phyloP scores from a whole-genome alignment of 2,329 filamentous ascomycete species.

The Magnaporthales sp. region DNA sequence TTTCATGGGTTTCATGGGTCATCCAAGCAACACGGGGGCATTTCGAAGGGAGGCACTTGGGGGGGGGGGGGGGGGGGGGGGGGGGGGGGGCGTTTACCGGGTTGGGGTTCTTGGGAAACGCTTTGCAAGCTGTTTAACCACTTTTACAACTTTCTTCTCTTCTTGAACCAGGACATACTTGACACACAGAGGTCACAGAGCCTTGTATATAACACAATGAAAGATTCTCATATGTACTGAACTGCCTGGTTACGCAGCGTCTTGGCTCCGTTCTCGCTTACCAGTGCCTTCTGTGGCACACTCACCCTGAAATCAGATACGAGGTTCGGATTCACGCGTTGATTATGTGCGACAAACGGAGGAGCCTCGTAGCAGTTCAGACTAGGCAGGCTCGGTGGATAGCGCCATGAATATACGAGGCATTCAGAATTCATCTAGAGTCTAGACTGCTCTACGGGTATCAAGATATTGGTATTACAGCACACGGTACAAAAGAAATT shows the following conservation, averaged over 20 bases:
- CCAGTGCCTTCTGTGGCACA: not conserved
- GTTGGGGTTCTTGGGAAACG: not conserved
- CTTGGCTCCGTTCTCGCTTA: not conserved
- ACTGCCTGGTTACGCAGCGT: not conserved
- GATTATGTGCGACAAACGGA: not conserved
- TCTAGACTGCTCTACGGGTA: not conserved
- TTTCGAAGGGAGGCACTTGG: not conserved
- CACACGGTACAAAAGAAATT: not conserved
- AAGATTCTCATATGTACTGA: not conserved
- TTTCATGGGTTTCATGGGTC: not conserved
- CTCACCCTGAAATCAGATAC: not conserved
- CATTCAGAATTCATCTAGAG: not conserved
- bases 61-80: too few relatives aligned
- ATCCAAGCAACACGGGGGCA: not conserved
- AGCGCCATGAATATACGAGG: not conserved
- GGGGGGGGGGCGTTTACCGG: not conserved
- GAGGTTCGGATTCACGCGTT: not conserved
- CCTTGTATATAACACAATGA: constrained; percentile 1
- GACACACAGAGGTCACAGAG: not conserved
- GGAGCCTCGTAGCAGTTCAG: not conserved
- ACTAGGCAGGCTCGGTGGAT: not conserved
- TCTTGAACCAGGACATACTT: constrained; percentile 5
- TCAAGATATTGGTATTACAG: not conserved
- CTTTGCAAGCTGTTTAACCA: not conserved
- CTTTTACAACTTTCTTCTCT: not conserved